Percentiles rank a stretch among this genome's conserved stretches.
phyloP scores from a whole-genome alignment of 2,329 filamentous ascomycete genomes.

The Cladosporium velox region DNA sequence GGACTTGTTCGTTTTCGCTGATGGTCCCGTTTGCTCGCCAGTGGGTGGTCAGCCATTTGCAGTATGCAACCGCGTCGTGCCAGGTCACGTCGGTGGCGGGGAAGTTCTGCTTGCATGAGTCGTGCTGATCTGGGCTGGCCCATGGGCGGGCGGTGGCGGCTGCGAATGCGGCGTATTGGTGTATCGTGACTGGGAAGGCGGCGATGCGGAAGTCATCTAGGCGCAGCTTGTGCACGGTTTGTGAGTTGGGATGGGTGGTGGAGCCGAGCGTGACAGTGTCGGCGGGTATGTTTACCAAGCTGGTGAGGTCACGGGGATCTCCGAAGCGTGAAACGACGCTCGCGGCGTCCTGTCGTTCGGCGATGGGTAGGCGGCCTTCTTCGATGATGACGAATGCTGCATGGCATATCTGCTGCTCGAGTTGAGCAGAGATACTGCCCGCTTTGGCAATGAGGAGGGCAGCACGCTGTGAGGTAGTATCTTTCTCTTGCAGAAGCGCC shows the following conservation, averaged over 20 bases:
- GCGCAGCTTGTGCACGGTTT: background rate
- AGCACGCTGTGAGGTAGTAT: slow-evolving; percentile 8
- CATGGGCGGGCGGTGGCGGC: background rate
- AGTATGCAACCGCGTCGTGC: background rate
- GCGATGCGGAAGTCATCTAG: background rate
- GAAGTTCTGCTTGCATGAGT: background rate
- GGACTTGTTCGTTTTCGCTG: background rate
- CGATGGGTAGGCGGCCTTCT: background rate
- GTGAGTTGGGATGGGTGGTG: background rate
- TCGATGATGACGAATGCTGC: background rate
- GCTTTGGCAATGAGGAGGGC: slow-evolving; percentile 14
- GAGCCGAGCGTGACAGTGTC: background rate
- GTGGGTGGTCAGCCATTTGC: background rate
- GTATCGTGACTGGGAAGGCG: background rate
- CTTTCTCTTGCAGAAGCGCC: background rate
- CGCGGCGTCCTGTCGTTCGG: slow-evolving; percentile 7
- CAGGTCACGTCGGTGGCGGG: background rate
- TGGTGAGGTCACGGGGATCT: slow-evolving; percentile 17
- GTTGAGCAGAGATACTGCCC: background rate
- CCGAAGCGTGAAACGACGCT: slow-evolving; percentile 8
- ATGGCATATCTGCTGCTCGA: background rate
- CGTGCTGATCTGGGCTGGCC: background rate
- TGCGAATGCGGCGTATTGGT: background rate
- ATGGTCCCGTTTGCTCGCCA: slow-evolving; percentile 3
- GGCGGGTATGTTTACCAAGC: background rate